Conservation (phyloP, 2,329 filamentous ascomycete species). For the Dactylellina cionopaga region DNA sequence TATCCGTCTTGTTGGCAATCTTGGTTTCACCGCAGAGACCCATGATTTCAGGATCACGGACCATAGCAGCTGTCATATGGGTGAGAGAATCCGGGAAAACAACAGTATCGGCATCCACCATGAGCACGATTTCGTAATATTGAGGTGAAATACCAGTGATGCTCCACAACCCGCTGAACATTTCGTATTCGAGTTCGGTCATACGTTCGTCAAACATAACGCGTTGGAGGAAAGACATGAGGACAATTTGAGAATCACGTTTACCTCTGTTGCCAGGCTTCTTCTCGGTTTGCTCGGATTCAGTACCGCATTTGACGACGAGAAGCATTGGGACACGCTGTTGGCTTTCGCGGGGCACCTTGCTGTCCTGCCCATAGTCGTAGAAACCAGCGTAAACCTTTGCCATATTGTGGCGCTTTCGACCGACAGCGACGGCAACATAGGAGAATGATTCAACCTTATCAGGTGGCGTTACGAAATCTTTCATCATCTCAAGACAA, state of each 20-base stretch:
- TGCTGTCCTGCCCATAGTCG: conserved; percentile 85
- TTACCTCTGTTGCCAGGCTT: conserved; percentile 98
- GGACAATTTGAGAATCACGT: conserved; percentile 97
- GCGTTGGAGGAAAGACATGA: conserved; percentile 99
- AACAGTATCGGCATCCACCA: conserved; percentile 99
- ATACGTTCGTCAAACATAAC: conserved; percentile 99
- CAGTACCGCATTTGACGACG: conserved; percentile 93
- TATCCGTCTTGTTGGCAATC: conserved; percentile 96
- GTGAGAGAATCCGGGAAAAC: conserved; percentile 98
- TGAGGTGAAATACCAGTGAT: conserved; percentile 98
- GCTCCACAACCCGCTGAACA: conserved; percentile 99
- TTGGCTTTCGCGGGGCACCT: conserved; percentile 84
- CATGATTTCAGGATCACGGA: conserved; percentile 99
- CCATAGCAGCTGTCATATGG: conserved; percentile 99
- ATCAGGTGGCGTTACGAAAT: conserved; percentile 79
- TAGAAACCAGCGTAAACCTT: conserved; percentile 99
- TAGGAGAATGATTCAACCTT: conserved; percentile 93
- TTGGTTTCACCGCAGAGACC: conserved; percentile 98
- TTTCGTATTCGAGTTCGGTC: conserved; percentile 98
- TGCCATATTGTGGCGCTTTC: conserved; percentile 99
- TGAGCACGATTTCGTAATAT: conserved; percentile 96
- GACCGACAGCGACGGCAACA: conserved; percentile 92
- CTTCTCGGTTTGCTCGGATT: conserved; percentile 78
- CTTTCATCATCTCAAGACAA: conserved; percentile 91
- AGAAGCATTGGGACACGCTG: conserved; percentile 98